phyloP scores from a whole-genome alignment of 352 stramenopile genomes.

The Pythium graminicola region DNA sequence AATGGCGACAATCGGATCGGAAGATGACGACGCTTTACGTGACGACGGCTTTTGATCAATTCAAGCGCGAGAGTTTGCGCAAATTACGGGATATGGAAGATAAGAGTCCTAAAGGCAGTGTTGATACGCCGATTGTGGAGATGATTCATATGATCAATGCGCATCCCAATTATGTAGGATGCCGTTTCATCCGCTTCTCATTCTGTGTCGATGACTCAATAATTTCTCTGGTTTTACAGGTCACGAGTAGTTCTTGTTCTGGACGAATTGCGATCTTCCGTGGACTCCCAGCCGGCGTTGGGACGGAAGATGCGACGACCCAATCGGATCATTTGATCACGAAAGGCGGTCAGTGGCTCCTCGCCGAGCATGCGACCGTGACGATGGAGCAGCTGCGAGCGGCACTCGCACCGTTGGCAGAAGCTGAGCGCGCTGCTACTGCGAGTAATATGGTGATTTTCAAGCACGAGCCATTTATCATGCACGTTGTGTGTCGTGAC shows the following conservation, averaged over 20 bases:
- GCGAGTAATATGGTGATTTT: conserved; percentile 81
- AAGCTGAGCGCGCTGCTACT: background rate
- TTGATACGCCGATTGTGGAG: conserved; percentile 86
- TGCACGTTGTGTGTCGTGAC: conserved; percentile 87
- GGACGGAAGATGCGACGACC: background rate
- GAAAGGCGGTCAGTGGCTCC: conserved; percentile 87
- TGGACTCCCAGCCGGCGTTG: conserved; percentile 24
- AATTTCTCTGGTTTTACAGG: conserved; percentile 23
- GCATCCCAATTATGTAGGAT: conserved; percentile 73
- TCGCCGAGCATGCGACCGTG: conserved; percentile 74
- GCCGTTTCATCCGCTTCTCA: background rate
- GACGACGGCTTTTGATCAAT: conserved; percentile 53
- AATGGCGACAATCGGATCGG: conserved; percentile 9
- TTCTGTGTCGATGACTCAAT: background rate
- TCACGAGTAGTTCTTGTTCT: conserved; percentile 89
- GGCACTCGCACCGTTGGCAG: conserved; percentile 22
- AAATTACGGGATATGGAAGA: conserved; percentile 78
- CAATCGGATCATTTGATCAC: conserved; percentile 54
- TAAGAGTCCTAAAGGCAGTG: conserved; percentile 88
- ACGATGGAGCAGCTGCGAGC: conserved; percentile 58
- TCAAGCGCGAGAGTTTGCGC: conserved; percentile 82
- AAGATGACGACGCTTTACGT: background rate
- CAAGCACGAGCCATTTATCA: conserved; percentile 90
- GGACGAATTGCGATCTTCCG: conserved; percentile 87
- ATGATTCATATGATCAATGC: conserved; percentile 85